Base-by-base conservation (phyloP, 139 green algal species). In the Limnomonas spitsbergensis region DNA sequence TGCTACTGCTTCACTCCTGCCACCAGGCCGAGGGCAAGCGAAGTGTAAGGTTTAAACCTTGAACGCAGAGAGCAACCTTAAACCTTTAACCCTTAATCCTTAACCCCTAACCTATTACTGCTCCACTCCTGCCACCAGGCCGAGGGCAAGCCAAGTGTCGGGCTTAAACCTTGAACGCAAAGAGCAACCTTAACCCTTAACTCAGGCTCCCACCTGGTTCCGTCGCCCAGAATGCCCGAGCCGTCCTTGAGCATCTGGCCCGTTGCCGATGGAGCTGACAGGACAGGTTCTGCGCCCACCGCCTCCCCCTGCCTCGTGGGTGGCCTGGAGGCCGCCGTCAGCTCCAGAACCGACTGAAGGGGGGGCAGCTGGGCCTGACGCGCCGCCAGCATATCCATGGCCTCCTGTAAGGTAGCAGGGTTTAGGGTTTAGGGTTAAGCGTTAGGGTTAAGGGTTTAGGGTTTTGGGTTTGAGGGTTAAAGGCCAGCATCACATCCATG, bases 341-440 rank as follows among this genome's bases (percentile, higher is more conserved):
- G 82, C 54, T 94, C 90, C 14, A 91, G 7, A 32, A 92, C 81
- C 0, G 77, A 87, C 81, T 94, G 86, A 69, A 94, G 77, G 0
- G 90, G 90, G 29, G 90, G 90, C 73, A 94, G 79, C 56, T 82
- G 67, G 0, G 75, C 67, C 3, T 20, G n/a, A 0, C 75, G 76
- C 1, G 86, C 83, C 4, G n/a, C 27, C 2, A 73, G 53, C 3
- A 79, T 37, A 34, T 89, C 77, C 75, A 84, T 26, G 1, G 85
- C 81, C 0, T 84, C 80, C 85, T 92, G 81, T 70, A 61, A n/a
- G n/a, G n/a, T n/a, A n/a, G n/a, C n/a, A n/a, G n/a, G n/a, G n/a
- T n/a, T n/a, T n/a, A n/a, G n/a, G n/a, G n/a, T n/a, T n/a, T n/a
- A n/a, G n/a, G n/a, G n/a, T n/a, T n/a, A n/a, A n/a, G n/a, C n/a